Percentiles rank a stretch among this genome's conserved stretches.
phyloP scores from a whole-genome alignment of 2,329 filamentous ascomycete species.

The Colletotrichum tabaci region DNA sequence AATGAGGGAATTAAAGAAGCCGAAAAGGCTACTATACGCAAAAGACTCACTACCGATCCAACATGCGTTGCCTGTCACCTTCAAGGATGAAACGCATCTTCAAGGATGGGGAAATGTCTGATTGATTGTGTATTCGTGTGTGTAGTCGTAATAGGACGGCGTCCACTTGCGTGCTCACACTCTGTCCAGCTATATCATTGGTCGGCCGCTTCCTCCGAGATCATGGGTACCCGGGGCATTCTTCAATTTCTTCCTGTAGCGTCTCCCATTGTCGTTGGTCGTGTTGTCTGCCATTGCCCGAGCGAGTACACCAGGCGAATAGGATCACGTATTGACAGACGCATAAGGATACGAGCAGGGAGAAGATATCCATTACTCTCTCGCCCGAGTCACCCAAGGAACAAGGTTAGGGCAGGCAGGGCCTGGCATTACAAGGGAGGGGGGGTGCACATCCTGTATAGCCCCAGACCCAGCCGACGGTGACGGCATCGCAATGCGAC shows the following conservation, averaged over 20 bases:
- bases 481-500: conserved; percentile 38
- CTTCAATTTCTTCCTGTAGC: background rate
- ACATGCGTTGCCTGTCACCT: conserved; percentile 4
- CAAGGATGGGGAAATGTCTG: conserved; percentile 36
- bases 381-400: background rate
- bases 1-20: conserved; percentile 9
- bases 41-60: conserved; percentile 1
- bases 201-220: conserved; percentile 1
- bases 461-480: conserved; percentile 8
- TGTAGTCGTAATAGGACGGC: conserved; percentile 24
- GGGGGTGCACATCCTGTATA: conserved; percentile 11
- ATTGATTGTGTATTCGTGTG: conserved; percentile 10
- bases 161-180: conserved; percentile 24
- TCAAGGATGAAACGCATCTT: conserved; percentile 29
- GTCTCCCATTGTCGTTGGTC: background rate
- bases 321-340: background rate
- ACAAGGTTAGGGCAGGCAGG: background rate
- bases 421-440: background rate
- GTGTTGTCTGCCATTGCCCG: background rate
- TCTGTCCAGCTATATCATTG: conserved; percentile 13
- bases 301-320: background rate
- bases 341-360: background rate
- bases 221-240: conserved; percentile 1
- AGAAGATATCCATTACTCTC: background rate
- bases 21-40: background rate